Evolutionary conservation across 2,329 filamentous ascomycete genomes (phyloP).

Genomic region (Fusarium torreyae): DNA sequence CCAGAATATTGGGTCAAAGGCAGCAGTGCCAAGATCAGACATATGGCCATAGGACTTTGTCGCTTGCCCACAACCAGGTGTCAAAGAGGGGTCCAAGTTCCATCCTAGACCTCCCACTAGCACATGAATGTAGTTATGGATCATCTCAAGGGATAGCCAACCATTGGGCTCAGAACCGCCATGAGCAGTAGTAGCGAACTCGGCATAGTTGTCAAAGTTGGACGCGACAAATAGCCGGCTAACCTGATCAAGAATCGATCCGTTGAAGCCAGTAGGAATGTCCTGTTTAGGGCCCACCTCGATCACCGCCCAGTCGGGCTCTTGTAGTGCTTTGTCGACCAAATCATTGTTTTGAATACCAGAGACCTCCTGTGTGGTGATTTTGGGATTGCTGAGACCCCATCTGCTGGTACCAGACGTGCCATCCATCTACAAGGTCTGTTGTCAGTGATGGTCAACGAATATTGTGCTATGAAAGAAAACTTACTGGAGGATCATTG

Average conservation of each 20-base stretch:
- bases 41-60: conserved; percentile 14
- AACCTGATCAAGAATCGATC: not conserved
- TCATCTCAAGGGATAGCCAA: conserved; percentile 4
- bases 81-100: not conserved
- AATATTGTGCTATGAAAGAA: not conserved
- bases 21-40: conserved; percentile 20
- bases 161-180: not conserved
- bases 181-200: conserved; percentile 4
- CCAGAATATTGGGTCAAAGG: conserved; percentile 38
- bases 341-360: not conserved
- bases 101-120: not conserved
- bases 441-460: not conserved
- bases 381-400: not conserved
- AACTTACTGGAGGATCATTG: not conserved
- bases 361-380: not conserved
- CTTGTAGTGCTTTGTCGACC: not conserved
- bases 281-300: not conserved
- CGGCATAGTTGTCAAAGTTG: not conserved
- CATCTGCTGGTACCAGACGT: not conserved
- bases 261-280: not conserved
- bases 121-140: conserved; percentile 14
- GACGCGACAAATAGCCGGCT: not conserved
- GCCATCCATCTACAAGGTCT: not conserved
- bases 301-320: not conserved
- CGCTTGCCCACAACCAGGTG: not conserved